Conservation (phyloP, 345 rosid genomes). For the Sapria himalayana region DNA sequence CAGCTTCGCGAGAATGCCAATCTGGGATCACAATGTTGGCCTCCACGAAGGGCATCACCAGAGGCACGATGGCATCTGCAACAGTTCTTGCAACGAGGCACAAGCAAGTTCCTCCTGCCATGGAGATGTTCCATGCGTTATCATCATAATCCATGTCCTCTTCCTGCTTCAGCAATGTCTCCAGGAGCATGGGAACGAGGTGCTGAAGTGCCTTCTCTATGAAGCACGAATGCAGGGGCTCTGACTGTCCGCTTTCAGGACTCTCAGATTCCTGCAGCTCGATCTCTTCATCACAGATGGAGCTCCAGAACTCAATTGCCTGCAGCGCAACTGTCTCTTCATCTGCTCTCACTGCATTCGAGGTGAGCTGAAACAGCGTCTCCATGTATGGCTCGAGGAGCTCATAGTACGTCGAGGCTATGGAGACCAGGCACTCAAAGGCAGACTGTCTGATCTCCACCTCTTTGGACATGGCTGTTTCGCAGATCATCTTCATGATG, state of each 20-base stretch:
- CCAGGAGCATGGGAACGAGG: constrained; percentile 62
- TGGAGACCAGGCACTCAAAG: constrained; percentile 91
- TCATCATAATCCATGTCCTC: constrained; percentile 93
- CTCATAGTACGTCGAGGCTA: constrained; percentile 69
- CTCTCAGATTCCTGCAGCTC: constrained; percentile 65
- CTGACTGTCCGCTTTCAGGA: constrained; percentile 44
- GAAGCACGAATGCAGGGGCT: constrained; percentile 41
- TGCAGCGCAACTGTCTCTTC: constrained; percentile 85
- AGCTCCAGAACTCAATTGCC: constrained; percentile 94
- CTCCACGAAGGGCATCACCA: constrained; percentile 90
- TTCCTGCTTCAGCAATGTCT: constrained; percentile 79
- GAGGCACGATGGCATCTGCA: constrained; percentile 68
- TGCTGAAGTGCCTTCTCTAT: constrained; percentile 63
- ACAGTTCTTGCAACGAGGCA: constrained; percentile 92
- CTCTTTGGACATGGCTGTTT: constrained; percentile 70
- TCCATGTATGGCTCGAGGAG: constrained; percentile 77
- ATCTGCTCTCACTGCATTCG: constrained; percentile 72
- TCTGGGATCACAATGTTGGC: constrained; percentile 43
- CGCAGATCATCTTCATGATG: constrained; percentile 89
- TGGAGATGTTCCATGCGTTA: constrained; percentile 65
- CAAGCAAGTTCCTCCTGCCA: constrained; percentile 97
- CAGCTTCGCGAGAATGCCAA: constrained; percentile 86
- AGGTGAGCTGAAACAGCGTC: constrained; percentile 66
- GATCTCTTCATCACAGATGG: constrained; percentile 93
- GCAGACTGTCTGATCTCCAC: constrained; percentile 71